Evolutionary conservation across 257 asterid genomes (phyloP).

Genomic region (Eustoma russellianum): DNA sequence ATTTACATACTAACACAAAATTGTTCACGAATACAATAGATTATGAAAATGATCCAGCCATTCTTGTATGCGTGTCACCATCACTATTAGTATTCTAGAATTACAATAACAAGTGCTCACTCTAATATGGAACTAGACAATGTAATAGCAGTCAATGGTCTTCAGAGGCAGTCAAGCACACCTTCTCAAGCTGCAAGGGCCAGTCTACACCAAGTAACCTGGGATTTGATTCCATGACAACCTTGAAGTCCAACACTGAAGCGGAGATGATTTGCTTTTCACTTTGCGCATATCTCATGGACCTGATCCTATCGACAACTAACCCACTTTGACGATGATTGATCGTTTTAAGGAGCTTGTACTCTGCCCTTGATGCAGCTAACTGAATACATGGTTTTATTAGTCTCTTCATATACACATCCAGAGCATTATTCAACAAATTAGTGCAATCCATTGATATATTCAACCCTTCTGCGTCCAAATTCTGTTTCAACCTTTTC

Average conservation of each 20-base stretch:
- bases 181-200: slow-evolving; percentile 46
- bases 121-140: slow-evolving; percentile 16
- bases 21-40: slow-evolving; percentile 22
- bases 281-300: slow-evolving; percentile 17
- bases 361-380: slow-evolving; percentile 33
- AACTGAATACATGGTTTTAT: slow-evolving; percentile 46
- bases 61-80: slow-evolving; percentile 24
- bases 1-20: slow-evolving; percentile 51
- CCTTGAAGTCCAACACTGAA: slow-evolving; percentile 44
- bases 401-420: slow-evolving; percentile 44
- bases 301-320: slow-evolving; percentile 20
- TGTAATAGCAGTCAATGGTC: slow-evolving; percentile 13
- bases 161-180: slow-evolving; percentile 27
- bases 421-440: slow-evolving; percentile 52
- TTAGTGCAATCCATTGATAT: slow-evolving; percentile 39
- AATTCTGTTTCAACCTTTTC: slow-evolving; percentile 44
- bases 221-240: slow-evolving; percentile 46
- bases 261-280: slow-evolving; percentile 20
- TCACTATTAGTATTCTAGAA: slow-evolving; percentile 25
- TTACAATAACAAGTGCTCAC: slow-evolving; percentile 20
- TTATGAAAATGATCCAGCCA: slow-evolving; percentile 18
- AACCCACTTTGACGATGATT: slow-evolving; percentile 23
- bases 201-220: slow-evolving; percentile 53
- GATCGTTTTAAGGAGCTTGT: slow-evolving; percentile 16
- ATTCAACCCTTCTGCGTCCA: slow-evolving; percentile 37